Base-by-base conservation (phyloP, 2,329 filamentous ascomycete species). In the Bretziella fagacearum region DNA sequence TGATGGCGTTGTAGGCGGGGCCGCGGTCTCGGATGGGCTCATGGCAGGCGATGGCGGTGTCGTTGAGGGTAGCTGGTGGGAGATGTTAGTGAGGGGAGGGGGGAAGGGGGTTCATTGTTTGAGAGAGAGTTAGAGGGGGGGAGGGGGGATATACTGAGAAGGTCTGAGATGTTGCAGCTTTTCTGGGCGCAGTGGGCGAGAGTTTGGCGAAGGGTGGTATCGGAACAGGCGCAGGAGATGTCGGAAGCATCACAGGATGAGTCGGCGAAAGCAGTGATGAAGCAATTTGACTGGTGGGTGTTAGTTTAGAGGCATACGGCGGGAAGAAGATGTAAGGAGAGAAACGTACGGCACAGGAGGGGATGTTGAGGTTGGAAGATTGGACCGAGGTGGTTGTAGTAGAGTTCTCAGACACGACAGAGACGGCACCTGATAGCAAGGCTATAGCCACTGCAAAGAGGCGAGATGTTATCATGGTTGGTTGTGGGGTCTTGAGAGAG, bases 1-100 rank as follows among this genome's bases (percentile, higher is more conserved):
- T 56, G 2, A 67, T 55, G 39, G 56, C 57, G 5, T 61, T 53
- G 41, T 65, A 58, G 18, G 60, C 52, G 18, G 56, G 52, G 52
- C 52, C 60, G 44, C 58, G 62, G 52, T 63, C 55, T 10, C 58
- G 54, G 5, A 57, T 27, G 6, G 53, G 56, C 2, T 53, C 56
- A 22, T 51, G 47, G 49, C 60, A 64, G 7, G 52, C 51, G 2
- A 55, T 58, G 25, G 53, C 45, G 26, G 57, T 55, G 2, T 53
- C 11, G 33, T 54, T 53, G 42, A 52, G 53, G 36, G 47, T 52
- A 4, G 32, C 47, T 52, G 18, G 27, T 27, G 41, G 22, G 20
- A 17, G 15, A 23, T 41, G 11, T 10, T 48, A 37, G 35, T n/a
- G 29, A 18, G 27, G 20, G 11, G 22, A 15, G 4, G 22, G 29